A percentile compares a stretch with the other conserved stretches of the same genome.
phyloP scores from a whole-genome alignment of 2,329 filamentous ascomycete genomes.

The Trichoderma aggressivum region DNA sequence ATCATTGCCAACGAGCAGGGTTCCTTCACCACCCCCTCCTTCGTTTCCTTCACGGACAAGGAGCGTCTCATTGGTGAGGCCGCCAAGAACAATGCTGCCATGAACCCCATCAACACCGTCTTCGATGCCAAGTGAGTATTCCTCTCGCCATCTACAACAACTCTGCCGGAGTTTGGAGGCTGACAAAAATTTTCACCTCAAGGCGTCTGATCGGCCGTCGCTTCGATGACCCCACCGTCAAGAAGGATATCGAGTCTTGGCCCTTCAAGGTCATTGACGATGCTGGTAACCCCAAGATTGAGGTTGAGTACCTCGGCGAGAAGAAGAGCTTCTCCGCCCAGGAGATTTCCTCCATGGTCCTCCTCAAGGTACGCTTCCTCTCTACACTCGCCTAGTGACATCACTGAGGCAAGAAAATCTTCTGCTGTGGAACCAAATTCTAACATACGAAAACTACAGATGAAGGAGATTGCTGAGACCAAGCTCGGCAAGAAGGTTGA shows the following conservation, averaged over 20 bases:
- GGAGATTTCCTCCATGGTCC: constrained; percentile 98
- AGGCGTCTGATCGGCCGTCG: constrained; percentile 97
- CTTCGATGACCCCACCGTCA: constrained; percentile 92
- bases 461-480: constrained; percentile 98
- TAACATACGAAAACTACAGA: constrained; percentile 52
- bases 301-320: constrained; percentile 95
- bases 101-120: constrained; percentile 98
- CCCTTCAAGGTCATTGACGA: constrained; percentile 97
- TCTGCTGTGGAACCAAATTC: neutral
- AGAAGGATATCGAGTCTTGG: constrained; percentile 99
- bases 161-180: constrained; percentile 1
- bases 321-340: constrained; percentile 95
- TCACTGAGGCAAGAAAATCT: neutral
- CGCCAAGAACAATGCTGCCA: constrained; percentile 99
- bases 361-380: constrained; percentile 72
- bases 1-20: constrained; percentile 99
- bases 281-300: constrained; percentile 80
- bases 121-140: constrained; percentile 93
- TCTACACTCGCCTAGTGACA: neutral
- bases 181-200: constrained; percentile 18
- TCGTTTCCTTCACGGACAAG: constrained; percentile 98
- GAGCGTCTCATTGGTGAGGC: constrained; percentile 99
- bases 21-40: constrained; percentile 97
- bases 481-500: constrained; percentile 99
- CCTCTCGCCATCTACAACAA: neutral